Percentiles rank a stretch among this genome's conserved stretches.
phyloP scores from a whole-genome alignment of 2,329 filamentous ascomycete genomes.

The Colletotrichum sp. region DNA sequence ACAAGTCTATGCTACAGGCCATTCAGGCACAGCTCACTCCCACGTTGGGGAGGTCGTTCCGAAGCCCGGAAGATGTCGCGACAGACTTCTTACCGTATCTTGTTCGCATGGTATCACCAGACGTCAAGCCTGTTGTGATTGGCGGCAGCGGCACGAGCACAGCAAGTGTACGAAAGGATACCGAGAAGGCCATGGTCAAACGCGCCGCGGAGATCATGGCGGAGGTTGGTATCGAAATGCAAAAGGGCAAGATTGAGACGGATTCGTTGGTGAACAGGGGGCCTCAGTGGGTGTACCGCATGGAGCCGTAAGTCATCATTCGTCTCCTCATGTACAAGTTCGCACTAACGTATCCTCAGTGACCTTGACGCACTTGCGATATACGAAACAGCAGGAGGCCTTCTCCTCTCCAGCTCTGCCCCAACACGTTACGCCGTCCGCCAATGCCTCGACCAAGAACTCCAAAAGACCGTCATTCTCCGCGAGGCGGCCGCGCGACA shows the following conservation, averaged over 20 bases:
- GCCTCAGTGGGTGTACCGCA: slow-evolving; percentile 83
- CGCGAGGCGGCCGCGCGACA: slow-evolving; percentile 71
- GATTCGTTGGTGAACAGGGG: slow-evolving; percentile 64
- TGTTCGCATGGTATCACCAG: slow-evolving; percentile 82
- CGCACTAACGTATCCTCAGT: slow-evolving; percentile 35
- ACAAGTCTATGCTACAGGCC: slow-evolving; percentile 73
- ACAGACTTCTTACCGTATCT: slow-evolving; percentile 87
- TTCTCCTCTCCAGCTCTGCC: slow-evolving; percentile 60
- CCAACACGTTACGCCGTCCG: slow-evolving; percentile 91
- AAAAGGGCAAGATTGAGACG: slow-evolving; percentile 79
- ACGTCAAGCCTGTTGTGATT: slow-evolving; percentile 89
- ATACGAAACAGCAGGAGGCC: slow-evolving; percentile 71
- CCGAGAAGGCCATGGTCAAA: slow-evolving; percentile 80
- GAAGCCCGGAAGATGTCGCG: slow-evolving; percentile 77
- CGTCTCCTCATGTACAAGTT: not conserved
- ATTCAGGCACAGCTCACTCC: slow-evolving; percentile 77
- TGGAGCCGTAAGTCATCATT: slow-evolving; percentile 79
- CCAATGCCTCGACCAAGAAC: slow-evolving; percentile 91
- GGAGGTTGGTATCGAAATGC: slow-evolving; percentile 82
- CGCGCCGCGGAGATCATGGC: slow-evolving; percentile 82
- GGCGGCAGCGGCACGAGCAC: slow-evolving; percentile 70
- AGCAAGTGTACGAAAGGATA: slow-evolving; percentile 87
- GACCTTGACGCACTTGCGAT: slow-evolving; percentile 78
- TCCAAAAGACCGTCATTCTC: slow-evolving; percentile 72
- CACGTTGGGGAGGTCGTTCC: slow-evolving; percentile 76